phyloP scores from a whole-genome alignment of 2,329 filamentous ascomycete species.

The Fusarium humuli region DNA sequence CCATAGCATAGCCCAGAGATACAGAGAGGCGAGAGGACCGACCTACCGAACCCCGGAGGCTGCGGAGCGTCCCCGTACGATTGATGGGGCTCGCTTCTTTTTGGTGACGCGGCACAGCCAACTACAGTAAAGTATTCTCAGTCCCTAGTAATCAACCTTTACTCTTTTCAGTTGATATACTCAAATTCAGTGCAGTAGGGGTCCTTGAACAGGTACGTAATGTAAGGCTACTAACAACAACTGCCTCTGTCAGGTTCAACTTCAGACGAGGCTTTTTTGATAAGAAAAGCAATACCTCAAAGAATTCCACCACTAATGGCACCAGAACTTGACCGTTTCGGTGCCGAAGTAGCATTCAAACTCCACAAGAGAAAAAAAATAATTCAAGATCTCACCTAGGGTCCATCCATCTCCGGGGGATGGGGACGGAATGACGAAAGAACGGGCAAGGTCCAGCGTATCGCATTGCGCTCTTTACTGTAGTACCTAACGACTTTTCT shows the following conservation, averaged over 20 bases:
- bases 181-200: slow-evolving; percentile 12
- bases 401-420: slow-evolving; percentile 21
- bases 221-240: slow-evolving; percentile 1
- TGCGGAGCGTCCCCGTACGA: slow-evolving; percentile 25
- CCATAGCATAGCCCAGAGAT: background rate
- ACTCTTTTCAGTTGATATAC: slow-evolving; percentile 12
- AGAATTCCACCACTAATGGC: background rate
- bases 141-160: slow-evolving; percentile 7
- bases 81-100: slow-evolving; percentile 20
- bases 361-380: slow-evolving; percentile 1
- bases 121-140: background rate
- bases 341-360: slow-evolving; percentile 7
- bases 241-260: background rate
- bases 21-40: background rate
- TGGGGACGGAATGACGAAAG: slow-evolving; percentile 29
- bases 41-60: slow-evolving; percentile 9
- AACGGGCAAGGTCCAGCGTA: slow-evolving; percentile 3
- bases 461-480: background rate
- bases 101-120: slow-evolving; percentile 38
- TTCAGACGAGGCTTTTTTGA: background rate
- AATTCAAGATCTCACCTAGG: slow-evolving; percentile 16
- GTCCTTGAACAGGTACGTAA: slow-evolving; percentile 33
- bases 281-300: background rate
- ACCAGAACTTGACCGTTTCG: slow-evolving; percentile 12
- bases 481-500: background rate